phyloP scores from a whole-genome alignment of 2,329 filamentous ascomycete species.

The Sporothrix sp. region DNA sequence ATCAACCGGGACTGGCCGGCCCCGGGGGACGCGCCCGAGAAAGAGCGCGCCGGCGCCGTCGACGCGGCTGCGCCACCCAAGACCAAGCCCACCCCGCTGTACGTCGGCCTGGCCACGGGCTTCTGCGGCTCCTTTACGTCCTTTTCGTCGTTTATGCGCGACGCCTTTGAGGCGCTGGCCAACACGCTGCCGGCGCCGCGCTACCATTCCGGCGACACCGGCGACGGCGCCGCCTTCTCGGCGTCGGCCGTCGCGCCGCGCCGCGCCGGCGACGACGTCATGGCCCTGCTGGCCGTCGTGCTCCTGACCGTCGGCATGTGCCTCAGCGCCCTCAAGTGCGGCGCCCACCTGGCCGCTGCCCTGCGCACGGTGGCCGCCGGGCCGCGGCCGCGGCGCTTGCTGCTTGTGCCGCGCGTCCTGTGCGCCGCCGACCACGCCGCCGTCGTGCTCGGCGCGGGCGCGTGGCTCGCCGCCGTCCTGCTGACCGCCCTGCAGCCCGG shows the following conservation, averaged over 20 bases:
- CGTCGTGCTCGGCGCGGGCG: conserved; percentile 57
- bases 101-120: conserved; percentile 60
- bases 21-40: conserved; percentile 63
- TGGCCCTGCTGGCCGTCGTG: conserved; percentile 69
- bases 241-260: conserved; percentile 36
- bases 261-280: conserved; percentile 69
- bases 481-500: conserved; percentile 63
- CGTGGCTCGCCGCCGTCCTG: conserved; percentile 69
- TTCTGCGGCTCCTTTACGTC: conserved; percentile 65
- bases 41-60: not conserved
- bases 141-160: conserved; percentile 60
- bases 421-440: conserved; percentile 53
- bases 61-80: not conserved
- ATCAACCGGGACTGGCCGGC: conserved; percentile 30
- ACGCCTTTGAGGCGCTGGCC: conserved; percentile 59
- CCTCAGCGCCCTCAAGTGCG: conserved; percentile 57
- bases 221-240: too few species aligned
- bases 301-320: conserved; percentile 62
- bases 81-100: conserved; percentile 55
- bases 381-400: conserved; percentile 24
- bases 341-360: conserved; percentile 63
- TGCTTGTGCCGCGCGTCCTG: conserved; percentile 30
- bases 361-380: conserved; percentile 50
- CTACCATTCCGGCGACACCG: conserved; percentile 20
- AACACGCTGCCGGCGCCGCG: conserved; percentile 34